Evolutionary conservation across 768 basidiomycete genomes (phyloP).

Genomic region (Mycena sanguinolenta): DNA sequence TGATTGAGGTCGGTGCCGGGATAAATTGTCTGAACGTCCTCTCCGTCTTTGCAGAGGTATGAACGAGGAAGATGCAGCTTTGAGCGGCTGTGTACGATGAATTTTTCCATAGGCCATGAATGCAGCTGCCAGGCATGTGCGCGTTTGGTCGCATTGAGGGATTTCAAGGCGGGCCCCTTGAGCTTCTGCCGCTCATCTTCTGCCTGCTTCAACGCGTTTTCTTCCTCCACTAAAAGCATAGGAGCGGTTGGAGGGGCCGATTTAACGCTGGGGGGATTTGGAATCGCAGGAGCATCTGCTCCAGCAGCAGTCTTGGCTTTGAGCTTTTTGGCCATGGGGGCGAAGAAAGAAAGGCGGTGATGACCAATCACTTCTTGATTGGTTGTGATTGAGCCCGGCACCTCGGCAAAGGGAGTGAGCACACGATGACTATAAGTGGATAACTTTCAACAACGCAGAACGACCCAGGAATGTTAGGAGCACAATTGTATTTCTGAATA

Average conservation of each 20-base stretch:
- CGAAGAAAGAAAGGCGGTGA: not conserved
- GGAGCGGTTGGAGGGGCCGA: not conserved
- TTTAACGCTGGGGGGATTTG: no score
- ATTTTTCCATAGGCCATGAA: slow-evolving; percentile 55
- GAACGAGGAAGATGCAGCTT: slow-evolving; percentile 56
- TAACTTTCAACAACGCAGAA: not conserved
- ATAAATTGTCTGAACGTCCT: slow-evolving; percentile 48
- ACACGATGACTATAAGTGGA: no score
- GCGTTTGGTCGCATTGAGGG: slow-evolving; percentile 45
- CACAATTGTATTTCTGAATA: slow-evolving; percentile 6
- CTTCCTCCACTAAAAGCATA: not conserved
- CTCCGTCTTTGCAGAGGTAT: slow-evolving; percentile 52
- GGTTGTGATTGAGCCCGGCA: not conserved
- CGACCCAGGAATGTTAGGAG: not conserved
- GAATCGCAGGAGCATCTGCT: not conserved
- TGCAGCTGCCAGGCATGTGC: slow-evolving; percentile 56
- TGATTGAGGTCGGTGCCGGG: slow-evolving; percentile 54
- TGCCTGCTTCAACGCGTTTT: not conserved
- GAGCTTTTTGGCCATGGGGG: not conserved
- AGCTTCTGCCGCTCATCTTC: slow-evolving; percentile 32
- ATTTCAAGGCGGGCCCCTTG: slow-evolving; percentile 45
- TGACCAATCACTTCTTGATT: not conserved
- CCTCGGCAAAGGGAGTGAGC: not conserved
- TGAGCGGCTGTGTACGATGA: slow-evolving; percentile 44
- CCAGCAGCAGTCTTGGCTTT: not conserved